phyloP scores from a whole-genome alignment of 1,284 basidiomycete genomes.

The Sporisorium graminicola region DNA sequence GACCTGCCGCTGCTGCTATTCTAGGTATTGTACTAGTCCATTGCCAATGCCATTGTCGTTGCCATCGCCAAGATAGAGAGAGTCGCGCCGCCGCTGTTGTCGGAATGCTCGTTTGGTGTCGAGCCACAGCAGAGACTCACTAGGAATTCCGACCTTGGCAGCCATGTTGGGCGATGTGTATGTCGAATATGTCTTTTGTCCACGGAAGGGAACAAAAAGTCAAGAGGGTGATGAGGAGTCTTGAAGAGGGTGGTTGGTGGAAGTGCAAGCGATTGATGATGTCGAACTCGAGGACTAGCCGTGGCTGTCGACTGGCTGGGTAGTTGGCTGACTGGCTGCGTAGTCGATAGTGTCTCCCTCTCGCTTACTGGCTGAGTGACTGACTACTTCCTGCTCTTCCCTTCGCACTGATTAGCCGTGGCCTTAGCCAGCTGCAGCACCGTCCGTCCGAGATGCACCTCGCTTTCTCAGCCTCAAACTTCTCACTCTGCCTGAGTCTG shows the following conservation, averaged over 20 bases:
- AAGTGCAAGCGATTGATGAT: constrained; percentile 40
- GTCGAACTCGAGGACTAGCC: constrained; percentile 39
- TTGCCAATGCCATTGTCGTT: constrained; percentile 1
- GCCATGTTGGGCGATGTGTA: constrained; percentile 58
- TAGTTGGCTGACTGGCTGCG: neutral
- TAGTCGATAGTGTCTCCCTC: neutral
- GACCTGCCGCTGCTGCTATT: constrained; percentile 1
- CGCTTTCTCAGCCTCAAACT: neutral
- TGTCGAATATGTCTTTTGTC: constrained; percentile 48
- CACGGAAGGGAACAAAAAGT: constrained; percentile 42
- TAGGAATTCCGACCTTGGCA: constrained; percentile 64
- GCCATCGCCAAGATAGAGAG: constrained; percentile 20
- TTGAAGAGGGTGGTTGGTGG: constrained; percentile 53
- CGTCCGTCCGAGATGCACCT: neutral
- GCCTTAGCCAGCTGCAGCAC: neutral
- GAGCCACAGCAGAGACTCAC: constrained; percentile 53
- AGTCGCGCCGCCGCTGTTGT: constrained; percentile 16
- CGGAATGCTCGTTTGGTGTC: constrained; percentile 5
- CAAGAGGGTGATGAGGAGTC: constrained; percentile 37
- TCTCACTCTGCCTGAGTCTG: neutral
- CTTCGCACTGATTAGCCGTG: neutral
- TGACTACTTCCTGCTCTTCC: constrained; percentile 1
- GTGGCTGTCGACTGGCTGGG: constrained; percentile 9
- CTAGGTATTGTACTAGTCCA: neutral
- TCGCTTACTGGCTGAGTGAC: neutral